Base-by-base conservation (phyloP, 768 basidiomycete species). In the Collybia mongolica region DNA sequence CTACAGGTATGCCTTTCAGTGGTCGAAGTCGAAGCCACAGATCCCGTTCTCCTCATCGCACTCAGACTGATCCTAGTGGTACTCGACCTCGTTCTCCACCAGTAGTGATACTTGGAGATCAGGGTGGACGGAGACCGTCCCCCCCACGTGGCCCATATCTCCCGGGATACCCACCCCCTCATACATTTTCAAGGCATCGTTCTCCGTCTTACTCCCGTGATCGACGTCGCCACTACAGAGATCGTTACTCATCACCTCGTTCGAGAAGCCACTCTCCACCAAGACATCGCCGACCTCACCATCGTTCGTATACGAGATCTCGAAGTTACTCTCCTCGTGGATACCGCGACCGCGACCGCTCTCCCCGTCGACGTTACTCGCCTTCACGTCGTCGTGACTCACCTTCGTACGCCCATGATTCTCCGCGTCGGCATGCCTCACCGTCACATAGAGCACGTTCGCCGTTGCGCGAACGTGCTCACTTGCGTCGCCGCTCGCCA, bases 231-330 rank as follows among this genome's bases (percentile, higher is more conserved):
- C 58, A 49, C 7, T 39, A 43, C 32, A 12, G 32, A 32, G 32
- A 32, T 32, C 7, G 32, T 41, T 59, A 37, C 19, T 38, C 64
- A 14, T 71, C 61, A 37, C 54, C 62, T 38, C 60, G 62, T 40
- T 60, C 59, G 20, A 62, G 54, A 20, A 38, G 44, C 26, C 44
- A 38, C 18, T 62, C 55, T 44, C 47, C 46, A 29, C 46, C 41
- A 26, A 42, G 44, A 28, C 58, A 54, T 11, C 49, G 45, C 47
- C 49, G 50, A 15, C 49, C 51, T 9, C 37, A 51, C 5, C 22
- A 28, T 37, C 29, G 32, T 36, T 26, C 38, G 19, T 32, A 54
- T 35, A 36, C 55, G n/a, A n/a, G 19, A 26, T 53, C 44, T 39
- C 54, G 53, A 7, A 36, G 54, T 28, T 53, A 24, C 17, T 54